phyloP scores from a whole-genome alignment of 2,329 filamentous ascomycete species.

The Diplodia seriata region DNA sequence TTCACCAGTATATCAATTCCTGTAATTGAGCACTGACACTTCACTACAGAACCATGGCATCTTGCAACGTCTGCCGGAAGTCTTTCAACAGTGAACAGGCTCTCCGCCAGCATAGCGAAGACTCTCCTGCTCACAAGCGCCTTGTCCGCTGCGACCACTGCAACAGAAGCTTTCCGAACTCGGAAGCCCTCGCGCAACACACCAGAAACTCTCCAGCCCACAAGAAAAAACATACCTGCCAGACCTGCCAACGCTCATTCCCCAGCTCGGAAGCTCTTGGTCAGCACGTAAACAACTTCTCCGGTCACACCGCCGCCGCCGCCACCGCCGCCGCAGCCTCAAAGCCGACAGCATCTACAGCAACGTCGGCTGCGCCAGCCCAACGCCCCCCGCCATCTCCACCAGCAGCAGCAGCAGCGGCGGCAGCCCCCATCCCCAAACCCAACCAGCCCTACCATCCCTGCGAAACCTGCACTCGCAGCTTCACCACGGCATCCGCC shows the following conservation, averaged over 20 bases:
- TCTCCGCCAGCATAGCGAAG: not conserved
- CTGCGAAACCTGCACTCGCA: not conserved
- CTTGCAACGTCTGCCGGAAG: constrained; percentile 2
- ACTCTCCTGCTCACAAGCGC: not conserved
- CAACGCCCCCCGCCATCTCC: not conserved
- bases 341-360: not conserved
- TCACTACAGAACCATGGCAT: not conserved
- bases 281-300: not conserved
- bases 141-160: not conserved
- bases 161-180: not conserved
- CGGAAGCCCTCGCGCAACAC: constrained; percentile 7
- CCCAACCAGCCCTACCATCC: not conserved
- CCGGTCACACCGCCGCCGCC: not conserved
- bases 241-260: not conserved
- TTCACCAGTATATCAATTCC: not conserved
- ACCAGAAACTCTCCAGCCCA: not conserved
- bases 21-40: not conserved
- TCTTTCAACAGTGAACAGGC: not conserved
- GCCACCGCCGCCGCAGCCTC: too few relatives aligned
- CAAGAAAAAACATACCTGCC: not conserved
- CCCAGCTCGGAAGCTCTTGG: not conserved
- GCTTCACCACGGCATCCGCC: not conserved
- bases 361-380: not conserved
- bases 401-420: not conserved
- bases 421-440: not conserved